A percentile compares a stretch with the other conserved stretches of the same genome.
These are phyloP conservation scores for Escovopsis sp. DNA, from an alignment of 2,329 filamentous ascomycete genomes.

Conservation along the genomic window DNA sequence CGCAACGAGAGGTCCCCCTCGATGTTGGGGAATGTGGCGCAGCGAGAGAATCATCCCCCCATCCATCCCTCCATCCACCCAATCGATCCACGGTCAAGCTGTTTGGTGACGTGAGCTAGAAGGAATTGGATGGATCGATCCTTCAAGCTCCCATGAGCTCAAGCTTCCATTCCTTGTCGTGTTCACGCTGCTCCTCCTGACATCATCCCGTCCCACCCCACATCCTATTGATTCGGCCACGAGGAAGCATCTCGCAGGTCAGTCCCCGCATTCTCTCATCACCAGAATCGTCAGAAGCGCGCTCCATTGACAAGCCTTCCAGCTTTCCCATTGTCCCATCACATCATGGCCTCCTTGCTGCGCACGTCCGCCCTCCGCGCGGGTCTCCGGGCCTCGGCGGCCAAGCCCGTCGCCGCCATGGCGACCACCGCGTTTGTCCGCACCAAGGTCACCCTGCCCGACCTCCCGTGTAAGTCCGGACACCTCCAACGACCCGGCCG, in stretches of 20 bases:
- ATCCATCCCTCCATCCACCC: neutral
- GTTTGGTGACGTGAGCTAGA: too few species aligned
- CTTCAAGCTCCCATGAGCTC: neutral
- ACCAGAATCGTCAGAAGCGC: neutral
- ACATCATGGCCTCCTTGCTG: conserved; percentile 59
- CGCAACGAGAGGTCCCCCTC: too few species aligned
- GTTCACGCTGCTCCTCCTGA: conserved; percentile 9
- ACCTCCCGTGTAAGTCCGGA: conserved; percentile 47
- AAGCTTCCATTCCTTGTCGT: neutral
- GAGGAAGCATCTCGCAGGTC: too few species aligned
- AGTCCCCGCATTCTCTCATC: neutral
- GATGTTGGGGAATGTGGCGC: too few species aligned
- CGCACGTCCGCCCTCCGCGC: conserved; percentile 56
- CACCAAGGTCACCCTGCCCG: conserved; percentile 84
- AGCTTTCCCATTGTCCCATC: too few species aligned
- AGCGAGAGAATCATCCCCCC: too few species aligned
- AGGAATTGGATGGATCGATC: too few species aligned
- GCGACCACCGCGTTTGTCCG: conserved; percentile 64
- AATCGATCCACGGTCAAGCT: neutral
- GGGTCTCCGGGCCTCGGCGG: conserved; percentile 51
- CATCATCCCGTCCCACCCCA: conserved; percentile 12
- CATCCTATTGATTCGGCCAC: too few species aligned
- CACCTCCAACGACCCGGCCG: too few species aligned
- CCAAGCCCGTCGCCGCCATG: conserved; percentile 44
- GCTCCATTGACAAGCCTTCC: conserved; percentile 1